Evolutionary conservation across 768 basidiomycete species (phyloP).

Genomic region (Hemileccinum impolitum): DNA sequence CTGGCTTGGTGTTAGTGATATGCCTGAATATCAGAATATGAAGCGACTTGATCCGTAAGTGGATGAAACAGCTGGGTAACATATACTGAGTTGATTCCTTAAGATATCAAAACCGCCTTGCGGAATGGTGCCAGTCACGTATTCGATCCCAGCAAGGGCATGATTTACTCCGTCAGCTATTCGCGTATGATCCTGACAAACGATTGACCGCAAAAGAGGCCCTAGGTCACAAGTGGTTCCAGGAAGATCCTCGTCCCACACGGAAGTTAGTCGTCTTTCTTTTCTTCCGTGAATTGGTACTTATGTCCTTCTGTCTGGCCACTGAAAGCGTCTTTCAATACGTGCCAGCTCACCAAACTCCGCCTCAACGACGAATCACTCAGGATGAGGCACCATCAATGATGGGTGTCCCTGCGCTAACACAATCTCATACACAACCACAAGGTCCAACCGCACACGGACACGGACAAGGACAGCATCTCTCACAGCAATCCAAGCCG

Average conservation of each 20-base stretch:
- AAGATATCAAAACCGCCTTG: conserved; percentile 59
- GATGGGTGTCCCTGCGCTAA: conserved; percentile 61
- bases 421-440: conserved; percentile 39
- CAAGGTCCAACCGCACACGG: conserved; percentile 43
- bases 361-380: conserved; percentile 85
- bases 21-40: conserved; percentile 87
- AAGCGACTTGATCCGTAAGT: conserved; percentile 71
- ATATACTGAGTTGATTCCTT: conserved; percentile 14
- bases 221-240: conserved; percentile 86
- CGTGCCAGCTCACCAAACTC: conserved; percentile 61
- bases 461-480: conserved; percentile 45
- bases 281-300: not conserved
- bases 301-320: conserved; percentile 1
- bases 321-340: conserved; percentile 67
- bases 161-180: conserved; percentile 82
- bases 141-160: conserved; percentile 62
- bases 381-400: conserved; percentile 90
- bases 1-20: conserved; percentile 82
- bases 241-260: conserved; percentile 83
- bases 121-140: conserved; percentile 71
- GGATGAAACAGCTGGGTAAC: not conserved
- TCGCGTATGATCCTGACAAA: conserved; percentile 87
- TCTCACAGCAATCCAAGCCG: conserved; percentile 43
- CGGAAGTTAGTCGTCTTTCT: conserved; percentile 60
- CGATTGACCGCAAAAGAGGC: conserved; percentile 82